Evolutionary conservation across 495 filamentous ascomycete species (phyloP).

Genomic region (Tuber brumale): DNA sequence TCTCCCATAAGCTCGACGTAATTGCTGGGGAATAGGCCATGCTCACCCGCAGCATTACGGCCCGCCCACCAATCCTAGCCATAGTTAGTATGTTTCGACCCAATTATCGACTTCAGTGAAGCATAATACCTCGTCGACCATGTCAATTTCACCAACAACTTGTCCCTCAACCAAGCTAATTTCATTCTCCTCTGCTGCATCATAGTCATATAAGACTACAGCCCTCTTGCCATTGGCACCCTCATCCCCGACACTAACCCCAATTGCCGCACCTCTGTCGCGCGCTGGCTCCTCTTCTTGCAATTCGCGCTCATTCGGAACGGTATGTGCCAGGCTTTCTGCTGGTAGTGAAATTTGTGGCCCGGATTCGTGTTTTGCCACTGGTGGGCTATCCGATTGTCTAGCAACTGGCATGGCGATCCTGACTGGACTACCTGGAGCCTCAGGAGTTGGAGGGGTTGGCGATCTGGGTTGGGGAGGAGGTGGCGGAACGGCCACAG

Average conservation of each 20-base stretch:
- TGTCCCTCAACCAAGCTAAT: slow-evolving; percentile 86
- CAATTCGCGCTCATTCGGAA: slow-evolving; percentile 59
- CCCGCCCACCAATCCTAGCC: slow-evolving; percentile 89
- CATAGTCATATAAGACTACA: slow-evolving; percentile 87
- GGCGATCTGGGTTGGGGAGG: slow-evolving; percentile 55
- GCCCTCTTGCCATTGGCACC: slow-evolving; percentile 56
- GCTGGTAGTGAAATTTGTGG: slow-evolving; percentile 50
- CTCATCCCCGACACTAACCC: slow-evolving; percentile 49
- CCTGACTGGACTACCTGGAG: slow-evolving; percentile 56
- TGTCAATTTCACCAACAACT: slow-evolving; percentile 87
- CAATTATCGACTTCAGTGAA: not conserved
- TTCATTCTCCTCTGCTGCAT: slow-evolving; percentile 95
- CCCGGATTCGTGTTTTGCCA: slow-evolving; percentile 48
- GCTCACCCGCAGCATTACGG: slow-evolving; percentile 69
- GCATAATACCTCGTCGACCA: slow-evolving; percentile 65
- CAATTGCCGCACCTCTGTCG: slow-evolving; percentile 59
- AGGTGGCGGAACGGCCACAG: slow-evolving; percentile 50
- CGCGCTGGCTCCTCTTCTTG: slow-evolving; percentile 57
- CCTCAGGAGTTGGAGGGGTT: slow-evolving; percentile 52
- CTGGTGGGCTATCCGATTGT: slow-evolving; percentile 46
- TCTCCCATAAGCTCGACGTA: slow-evolving; percentile 85
- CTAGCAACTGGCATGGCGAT: slow-evolving; percentile 81
- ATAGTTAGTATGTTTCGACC: slow-evolving; percentile 8
- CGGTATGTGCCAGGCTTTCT: slow-evolving; percentile 52
- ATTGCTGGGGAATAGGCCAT: slow-evolving; percentile 89